Conservation (phyloP, 768 basidiomycete species). For the Albatrellus ellisii region DNA sequence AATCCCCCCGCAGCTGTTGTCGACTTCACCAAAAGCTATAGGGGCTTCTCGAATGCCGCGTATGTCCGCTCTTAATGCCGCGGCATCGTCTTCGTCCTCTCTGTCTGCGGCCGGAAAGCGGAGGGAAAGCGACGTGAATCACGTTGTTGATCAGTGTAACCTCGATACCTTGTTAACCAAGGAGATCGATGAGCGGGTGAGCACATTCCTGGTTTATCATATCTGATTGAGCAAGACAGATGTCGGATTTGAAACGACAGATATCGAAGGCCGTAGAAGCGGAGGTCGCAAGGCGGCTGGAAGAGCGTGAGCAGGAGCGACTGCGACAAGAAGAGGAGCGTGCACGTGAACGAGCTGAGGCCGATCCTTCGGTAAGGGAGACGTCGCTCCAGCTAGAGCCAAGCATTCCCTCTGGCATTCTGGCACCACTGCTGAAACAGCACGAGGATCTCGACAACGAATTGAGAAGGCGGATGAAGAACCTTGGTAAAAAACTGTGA, state of each 20-base stretch:
- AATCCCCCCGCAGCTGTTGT: too few species aligned
- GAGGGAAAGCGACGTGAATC: conserved; percentile 10
- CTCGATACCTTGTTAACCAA: conserved; percentile 41
- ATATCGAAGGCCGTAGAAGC: conserved; percentile 64
- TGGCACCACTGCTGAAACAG: conserved; percentile 48
- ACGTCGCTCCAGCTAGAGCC: conserved; percentile 12
- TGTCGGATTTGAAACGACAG: too few species aligned
- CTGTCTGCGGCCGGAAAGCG: conserved; percentile 7
- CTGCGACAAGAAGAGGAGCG: conserved; percentile 14
- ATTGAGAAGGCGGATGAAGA: conserved; percentile 46
- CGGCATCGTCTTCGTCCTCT: conserved; percentile 5
- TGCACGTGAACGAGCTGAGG: conserved; percentile 14
- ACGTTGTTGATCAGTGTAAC: too few species aligned
- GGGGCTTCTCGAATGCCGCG: conserved; percentile 13
- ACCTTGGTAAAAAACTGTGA: conserved; percentile 63
- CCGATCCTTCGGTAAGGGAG: conserved; percentile 26
- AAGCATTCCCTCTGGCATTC: conserved; percentile 31
- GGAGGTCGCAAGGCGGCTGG: conserved; percentile 60
- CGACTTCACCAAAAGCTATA: too few species aligned
- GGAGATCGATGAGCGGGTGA: conserved; percentile 66
- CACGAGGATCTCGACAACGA: conserved; percentile 61
- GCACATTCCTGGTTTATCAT: conserved; percentile 12
- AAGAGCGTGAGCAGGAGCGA: conserved; percentile 21
- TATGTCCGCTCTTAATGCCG: conserved; percentile 5
- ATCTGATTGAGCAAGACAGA: conserved; percentile 1